A percentile compares a stretch with the other conserved stretches of the same genome.
These are phyloP conservation scores for Entonaema liquescens DNA, from an alignment of 495 filamentous ascomycete species.

Conservation along the genomic window DNA sequence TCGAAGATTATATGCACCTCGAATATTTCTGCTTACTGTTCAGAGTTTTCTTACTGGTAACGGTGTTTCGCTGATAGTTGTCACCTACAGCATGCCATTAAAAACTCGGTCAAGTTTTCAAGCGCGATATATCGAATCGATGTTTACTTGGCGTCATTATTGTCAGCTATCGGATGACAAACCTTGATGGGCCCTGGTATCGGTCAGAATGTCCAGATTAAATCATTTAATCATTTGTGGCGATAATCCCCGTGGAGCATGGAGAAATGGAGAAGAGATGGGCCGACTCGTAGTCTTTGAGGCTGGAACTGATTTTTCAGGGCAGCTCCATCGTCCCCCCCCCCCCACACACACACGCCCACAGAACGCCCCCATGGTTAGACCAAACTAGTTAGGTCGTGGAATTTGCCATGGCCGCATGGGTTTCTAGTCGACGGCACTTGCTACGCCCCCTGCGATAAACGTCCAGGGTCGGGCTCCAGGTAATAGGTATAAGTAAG, in stretches of 20 bases:
- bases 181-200: background rate
- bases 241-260: conserved; percentile 6
- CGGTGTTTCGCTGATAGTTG: background rate
- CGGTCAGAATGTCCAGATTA: conserved; percentile 15
- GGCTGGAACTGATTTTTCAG: background rate
- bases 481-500: background rate
- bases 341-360: background rate
- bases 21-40: conserved; percentile 27
- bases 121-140: conserved; percentile 5
- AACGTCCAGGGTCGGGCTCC: background rate
- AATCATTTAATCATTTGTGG: conserved; percentile 6
- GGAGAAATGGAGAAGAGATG: background rate
- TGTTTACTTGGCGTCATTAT: conserved; percentile 16
- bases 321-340: background rate
- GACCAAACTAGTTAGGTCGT: background rate
- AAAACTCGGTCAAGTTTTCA: background rate
- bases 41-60: background rate
- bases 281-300: background rate
- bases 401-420: background rate
- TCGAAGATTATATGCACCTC: background rate
- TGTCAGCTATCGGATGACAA: background rate
- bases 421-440: background rate
- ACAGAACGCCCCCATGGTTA: background rate
- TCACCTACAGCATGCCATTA: background rate
- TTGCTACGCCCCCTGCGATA: background rate